These are phyloP conservation scores for Pyricularia pennisetigena DNA, from an alignment of 2,329 filamentous ascomycete genomes.

Conservation along the genomic window DNA sequence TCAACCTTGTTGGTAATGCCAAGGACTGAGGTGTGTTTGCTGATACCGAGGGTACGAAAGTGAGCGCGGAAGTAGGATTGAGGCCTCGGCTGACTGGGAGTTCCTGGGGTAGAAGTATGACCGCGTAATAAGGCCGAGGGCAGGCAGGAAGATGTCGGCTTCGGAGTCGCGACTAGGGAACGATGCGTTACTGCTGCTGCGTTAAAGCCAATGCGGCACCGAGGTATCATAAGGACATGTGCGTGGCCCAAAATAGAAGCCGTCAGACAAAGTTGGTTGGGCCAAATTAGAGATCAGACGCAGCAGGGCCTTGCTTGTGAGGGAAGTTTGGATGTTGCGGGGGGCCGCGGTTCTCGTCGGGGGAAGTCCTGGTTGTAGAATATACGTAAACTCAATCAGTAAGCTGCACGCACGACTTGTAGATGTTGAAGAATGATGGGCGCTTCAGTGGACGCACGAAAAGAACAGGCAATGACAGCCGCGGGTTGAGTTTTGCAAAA, in stretches of 20 bases:
- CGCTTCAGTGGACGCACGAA: neutral
- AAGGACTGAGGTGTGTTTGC: neutral
- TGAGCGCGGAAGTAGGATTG: neutral
- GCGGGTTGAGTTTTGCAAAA: neutral
- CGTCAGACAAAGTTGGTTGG: neutral
- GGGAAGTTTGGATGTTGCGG: neutral
- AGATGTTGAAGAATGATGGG: neutral
- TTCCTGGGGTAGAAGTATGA: neutral
- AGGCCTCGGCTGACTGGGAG: neutral
- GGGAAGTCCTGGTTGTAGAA: neutral
- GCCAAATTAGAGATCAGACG: neutral
- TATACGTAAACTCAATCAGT: neutral
- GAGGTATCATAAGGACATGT: constrained; percentile 4
- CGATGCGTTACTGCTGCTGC: constrained; percentile 1
- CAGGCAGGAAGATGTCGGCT: neutral
- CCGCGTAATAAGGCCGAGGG: neutral
- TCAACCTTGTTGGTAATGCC: neutral
- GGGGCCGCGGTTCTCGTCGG: neutral
- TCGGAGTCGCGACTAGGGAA: neutral
- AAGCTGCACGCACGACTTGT: neutral
- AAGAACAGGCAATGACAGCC: neutral
- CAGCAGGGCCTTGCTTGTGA: neutral
- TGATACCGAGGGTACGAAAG: neutral
- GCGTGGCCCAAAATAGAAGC: constrained; percentile 1
- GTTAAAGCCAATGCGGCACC: neutral